Evolutionary conservation across 2,329 filamentous ascomycete genomes (phyloP).

Genomic region (Cytospora schulzeri): DNA sequence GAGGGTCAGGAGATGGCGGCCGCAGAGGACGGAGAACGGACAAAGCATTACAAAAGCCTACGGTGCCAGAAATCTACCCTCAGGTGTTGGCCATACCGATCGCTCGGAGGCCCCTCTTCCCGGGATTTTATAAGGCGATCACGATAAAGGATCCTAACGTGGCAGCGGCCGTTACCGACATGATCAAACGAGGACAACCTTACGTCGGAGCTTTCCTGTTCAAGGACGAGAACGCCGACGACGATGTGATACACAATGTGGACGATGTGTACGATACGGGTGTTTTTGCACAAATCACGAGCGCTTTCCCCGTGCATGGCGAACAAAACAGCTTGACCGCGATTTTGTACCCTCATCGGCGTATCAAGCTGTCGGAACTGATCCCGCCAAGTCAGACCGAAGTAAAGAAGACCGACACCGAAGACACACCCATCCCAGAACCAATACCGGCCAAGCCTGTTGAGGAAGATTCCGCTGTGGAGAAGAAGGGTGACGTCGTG

Average conservation of each 20-base stretch:
- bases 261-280: constrained; percentile 95
- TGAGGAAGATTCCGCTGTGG: constrained; percentile 55
- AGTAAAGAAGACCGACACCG: constrained; percentile 53
- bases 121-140: constrained; percentile 98
- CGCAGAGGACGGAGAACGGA: constrained; percentile 76
- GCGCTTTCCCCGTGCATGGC: constrained; percentile 86
- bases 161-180: constrained; percentile 88
- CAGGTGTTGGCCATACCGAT: constrained; percentile 98
- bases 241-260: constrained; percentile 86
- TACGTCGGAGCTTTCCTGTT: constrained; percentile 97
- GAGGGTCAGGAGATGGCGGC: constrained; percentile 60
- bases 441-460: constrained; percentile 58
- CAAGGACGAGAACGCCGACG: constrained; percentile 93
- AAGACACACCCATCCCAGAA: constrained; percentile 48
- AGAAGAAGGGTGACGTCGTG: constrained; percentile 90
- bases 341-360: constrained; percentile 91
- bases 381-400: constrained; percentile 66
- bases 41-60: constrained; percentile 79
- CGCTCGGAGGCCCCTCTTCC: constrained; percentile 88
- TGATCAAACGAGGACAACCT: constrained; percentile 94
- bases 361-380: constrained; percentile 86
- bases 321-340: constrained; percentile 86
- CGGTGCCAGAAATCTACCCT: constrained; percentile 92
- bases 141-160: constrained; percentile 94
- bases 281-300: constrained; percentile 97